Base-by-base conservation (phyloP, 805 yeast genomes). In the baker's yeast (Saccharomyces cerevisiae) region DNA sequence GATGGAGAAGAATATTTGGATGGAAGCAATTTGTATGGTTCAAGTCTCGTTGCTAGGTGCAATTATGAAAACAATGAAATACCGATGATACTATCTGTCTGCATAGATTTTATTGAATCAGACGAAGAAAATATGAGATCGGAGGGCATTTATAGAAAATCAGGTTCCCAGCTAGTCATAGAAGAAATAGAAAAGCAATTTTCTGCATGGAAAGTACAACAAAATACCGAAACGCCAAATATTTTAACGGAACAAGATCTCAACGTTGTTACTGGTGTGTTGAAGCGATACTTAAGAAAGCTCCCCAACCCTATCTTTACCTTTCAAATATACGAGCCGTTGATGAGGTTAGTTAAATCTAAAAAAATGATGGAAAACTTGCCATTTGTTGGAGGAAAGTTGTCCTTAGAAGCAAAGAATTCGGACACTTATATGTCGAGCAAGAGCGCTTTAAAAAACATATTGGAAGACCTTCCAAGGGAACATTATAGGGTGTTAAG, bases 71-170 rank as follows among this genome's bases (percentile, higher is more conserved):
- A 77, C 13, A 74, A 79, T 32, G 58, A 66, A 6, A 77, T 89
- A 13, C 99, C 99, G 11, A 70, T 81, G 58, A 80, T 92, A 30
- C 78, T 92, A 13, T 74, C 84, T 14, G 76, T 81, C 53, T 88
- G 97, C 70, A 71, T 90, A 5, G 74, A 75, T 26, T 94, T 85
- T 60, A 89, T 94, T 51, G 97, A 92, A 71, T 65, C 67, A 4
- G 76, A 89, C 55, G 97, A 96, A 9, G 61, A 56, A 3, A 54
- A 52, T 2, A 70, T 90, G 60, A 82, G 78, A 47, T 73, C 77
- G 57, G 97, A 91, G 68, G 99, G 99, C 9, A 78, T 92, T 46
- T 92, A 94, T 72, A 78, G 99, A 62, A 85, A 91, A 59, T 85
- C 95, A 48, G 99, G 96, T 1, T 79, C 89, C 9, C 84, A 87